Conservation (phyloP, 2,329 filamentous ascomycete genomes). For the Sarocladium brachiariae region DNA sequence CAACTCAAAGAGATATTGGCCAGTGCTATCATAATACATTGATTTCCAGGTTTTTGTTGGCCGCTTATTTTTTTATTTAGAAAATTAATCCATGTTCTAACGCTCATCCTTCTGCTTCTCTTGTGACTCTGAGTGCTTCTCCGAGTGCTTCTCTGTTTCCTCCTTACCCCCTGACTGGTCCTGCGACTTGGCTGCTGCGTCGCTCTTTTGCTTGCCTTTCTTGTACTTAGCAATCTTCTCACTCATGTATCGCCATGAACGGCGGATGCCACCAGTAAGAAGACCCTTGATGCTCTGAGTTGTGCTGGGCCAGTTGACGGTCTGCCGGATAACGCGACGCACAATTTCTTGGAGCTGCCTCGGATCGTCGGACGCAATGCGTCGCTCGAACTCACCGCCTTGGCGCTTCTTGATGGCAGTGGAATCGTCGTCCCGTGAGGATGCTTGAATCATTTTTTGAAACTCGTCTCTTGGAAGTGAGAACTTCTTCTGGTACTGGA, state of each 20-base stretch:
- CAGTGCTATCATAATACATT: too few species aligned
- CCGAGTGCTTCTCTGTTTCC: neutral
- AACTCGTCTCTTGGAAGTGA: constrained; percentile 80
- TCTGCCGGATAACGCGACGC: constrained; percentile 71
- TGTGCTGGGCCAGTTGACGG: constrained; percentile 87
- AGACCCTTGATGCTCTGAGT: constrained; percentile 80
- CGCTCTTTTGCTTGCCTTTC: constrained; percentile 31
- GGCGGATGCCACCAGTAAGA: constrained; percentile 66
- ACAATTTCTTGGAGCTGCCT: constrained; percentile 65
- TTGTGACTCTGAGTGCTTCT: neutral
- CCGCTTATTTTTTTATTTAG: too few species aligned
- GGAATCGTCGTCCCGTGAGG: constrained; percentile 58
- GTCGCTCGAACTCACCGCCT: constrained; percentile 77
- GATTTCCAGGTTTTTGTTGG: too few species aligned
- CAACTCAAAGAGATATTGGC: too few species aligned
- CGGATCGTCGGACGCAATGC: constrained; percentile 66
- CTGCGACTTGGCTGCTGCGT: constrained; percentile 18
- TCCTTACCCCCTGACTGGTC: constrained; percentile 17
- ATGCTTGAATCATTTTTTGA: constrained; percentile 73
- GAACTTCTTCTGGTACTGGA: constrained; percentile 89
- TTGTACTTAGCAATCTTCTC: constrained; percentile 72
- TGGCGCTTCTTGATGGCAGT: constrained; percentile 63
- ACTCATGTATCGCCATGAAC: constrained; percentile 66
- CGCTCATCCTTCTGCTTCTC: too few species aligned
- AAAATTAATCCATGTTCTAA: too few species aligned